Base-by-base conservation (phyloP, 306 rosid species). In the Lupinus albus region DNA sequence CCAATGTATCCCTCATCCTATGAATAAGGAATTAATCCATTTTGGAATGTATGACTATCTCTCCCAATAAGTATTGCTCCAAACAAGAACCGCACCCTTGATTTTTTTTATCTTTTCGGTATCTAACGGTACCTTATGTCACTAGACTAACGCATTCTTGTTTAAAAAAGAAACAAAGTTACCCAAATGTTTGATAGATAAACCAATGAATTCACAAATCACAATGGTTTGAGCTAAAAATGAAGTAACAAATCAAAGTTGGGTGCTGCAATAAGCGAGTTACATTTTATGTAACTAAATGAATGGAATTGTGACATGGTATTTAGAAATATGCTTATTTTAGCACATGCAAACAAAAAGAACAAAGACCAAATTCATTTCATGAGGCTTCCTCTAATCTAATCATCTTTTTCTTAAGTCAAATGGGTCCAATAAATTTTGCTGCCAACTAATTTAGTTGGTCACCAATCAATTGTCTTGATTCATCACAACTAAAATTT, bases 351-450 rank as follows among this genome's bases (percentile, higher is more conserved):
- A 45, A 44, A 56, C 28, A 11, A 77, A 77, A 48, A 41, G 67
- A 73, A 64, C 7, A 32, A 25, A 13, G 83, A 38, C 74, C 70
- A 57, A 64, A 71, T 85, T 64, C 87, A 77, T 42, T 35, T 73
- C 25, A 71, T 62, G 30, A 28, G 47, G 14, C 36, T 2, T 39
- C 35, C 48, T 59, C 8, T 63, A 5, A 13, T 76, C 8, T 25
- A 14, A 28, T 52, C 7, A 64, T 25, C 48, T 39, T 32, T 47
- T 67, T 5, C 13, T 15, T 9, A 57, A 61, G 84, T 76, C 79
- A 73, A 57, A 13, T 25, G 0, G 61, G 57, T 65, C 68, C 67
- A 13, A 1, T 64, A 25, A 20, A 53, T 21, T 67, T 21, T 67
- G 62, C 36, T 54, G 44, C 59, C 42, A 12, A 38, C 70, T 1